Base-by-base conservation (phyloP, 208 protist species). In the Leptomonas pyrrhocoris region DNA sequence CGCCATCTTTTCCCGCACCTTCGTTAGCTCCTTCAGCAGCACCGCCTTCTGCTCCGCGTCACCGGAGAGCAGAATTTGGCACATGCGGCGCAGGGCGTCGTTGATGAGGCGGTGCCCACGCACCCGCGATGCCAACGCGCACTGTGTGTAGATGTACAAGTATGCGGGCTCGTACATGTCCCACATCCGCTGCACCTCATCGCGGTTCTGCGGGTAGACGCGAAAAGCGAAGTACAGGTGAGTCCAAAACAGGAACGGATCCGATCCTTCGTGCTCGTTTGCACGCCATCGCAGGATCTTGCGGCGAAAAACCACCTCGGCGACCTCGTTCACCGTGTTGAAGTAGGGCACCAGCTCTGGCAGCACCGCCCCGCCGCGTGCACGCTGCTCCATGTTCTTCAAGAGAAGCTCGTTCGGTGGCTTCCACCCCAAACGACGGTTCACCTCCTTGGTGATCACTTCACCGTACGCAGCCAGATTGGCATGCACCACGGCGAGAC, bases 201-300 rank as follows among this genome's bases (percentile, higher is more conserved):
- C 89, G 13, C 69, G 40, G 66, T 79, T 74, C 58, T 85, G 78
- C 11, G 89, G 89, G 62, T 92, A 78, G 49, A 94, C 92, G 36
- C 89, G 86, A 55, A 94, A 94, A 18, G 84, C 80, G 73, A 96
- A 96, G 80, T 94, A 94, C 28, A 96, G 66, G 69, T 94, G 89
- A 18, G 89, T 94, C 88, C 88, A 94, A 77, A 85, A 94, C 48
- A 93, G 86, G 30, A 89, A 92, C 28, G 89, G 76, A 58, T 94
- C 89, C 2, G 88, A 93, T 23, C 86, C 89, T 40, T 89, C 86
- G 56, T 84, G 34, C 64, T 96, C 89, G 58, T 66, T 51, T 23
- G 85, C 79, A n/a, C 92, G 82, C 89, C 92, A 96, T 43, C 63
- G 68, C 28, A 96, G 55, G 31, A 96, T 68, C 69, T 93, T 93